phyloP scores from a whole-genome alignment of 208 protist species.

The Acanthamoeba culbertsoni region DNA sequence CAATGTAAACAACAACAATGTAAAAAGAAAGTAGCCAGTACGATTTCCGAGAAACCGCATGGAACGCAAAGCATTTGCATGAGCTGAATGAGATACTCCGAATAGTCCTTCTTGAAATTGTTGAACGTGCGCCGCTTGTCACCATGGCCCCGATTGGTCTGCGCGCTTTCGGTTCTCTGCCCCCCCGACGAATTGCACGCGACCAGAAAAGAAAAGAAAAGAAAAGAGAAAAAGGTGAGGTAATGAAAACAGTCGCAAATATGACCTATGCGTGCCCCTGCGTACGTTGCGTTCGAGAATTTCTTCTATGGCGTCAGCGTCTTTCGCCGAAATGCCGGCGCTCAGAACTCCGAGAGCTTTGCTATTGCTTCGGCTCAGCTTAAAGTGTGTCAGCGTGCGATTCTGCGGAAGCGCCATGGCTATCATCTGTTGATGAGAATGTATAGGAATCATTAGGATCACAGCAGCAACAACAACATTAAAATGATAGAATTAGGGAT shows the following conservation, averaged over 20 bases:
- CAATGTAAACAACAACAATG: no score
- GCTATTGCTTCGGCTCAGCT: neutral
- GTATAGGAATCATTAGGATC: no score
- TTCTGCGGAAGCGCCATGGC: neutral
- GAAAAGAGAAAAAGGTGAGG: neutral
- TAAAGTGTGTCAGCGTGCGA: neutral
- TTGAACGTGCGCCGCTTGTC: slow-evolving; percentile 12
- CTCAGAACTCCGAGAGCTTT: neutral
- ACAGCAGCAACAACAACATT: no score
- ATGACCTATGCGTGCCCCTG: no score
- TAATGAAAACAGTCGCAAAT: neutral
- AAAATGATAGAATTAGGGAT: no score
- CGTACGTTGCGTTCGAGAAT: slow-evolving; percentile 24
- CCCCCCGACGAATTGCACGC: neutral
- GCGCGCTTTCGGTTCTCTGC: neutral
- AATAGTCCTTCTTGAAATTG: slow-evolving; percentile 17
- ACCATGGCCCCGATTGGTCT: neutral
- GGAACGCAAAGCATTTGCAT: neutral
- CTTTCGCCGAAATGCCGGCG: neutral
- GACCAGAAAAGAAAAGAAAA: neutral
- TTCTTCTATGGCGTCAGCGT: neutral
- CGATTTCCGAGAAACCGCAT: neutral
- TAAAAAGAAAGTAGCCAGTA: neutral
- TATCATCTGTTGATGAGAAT: neutral
- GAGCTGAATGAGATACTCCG: neutral